These are phyloP conservation scores for Kodamaea kakaduensis DNA, from an alignment of 805 yeast species.

Conservation along the genomic window DNA sequence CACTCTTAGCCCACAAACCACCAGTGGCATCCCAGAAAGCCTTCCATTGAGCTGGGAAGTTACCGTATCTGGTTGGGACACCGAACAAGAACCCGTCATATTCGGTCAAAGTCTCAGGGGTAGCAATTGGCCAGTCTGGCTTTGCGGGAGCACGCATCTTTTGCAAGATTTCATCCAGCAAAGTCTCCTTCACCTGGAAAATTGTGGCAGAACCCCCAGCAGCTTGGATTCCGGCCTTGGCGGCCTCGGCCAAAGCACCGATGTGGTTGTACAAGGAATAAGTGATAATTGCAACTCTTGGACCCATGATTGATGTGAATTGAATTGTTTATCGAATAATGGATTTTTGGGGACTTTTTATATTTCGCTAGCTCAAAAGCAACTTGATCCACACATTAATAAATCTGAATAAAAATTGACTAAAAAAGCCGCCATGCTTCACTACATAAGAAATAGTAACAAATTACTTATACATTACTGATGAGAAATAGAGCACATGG, in stretches of 20 bases:
- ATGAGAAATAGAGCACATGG: too few relatives aligned
- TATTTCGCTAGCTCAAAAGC: too few relatives aligned
- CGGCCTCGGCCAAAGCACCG: constrained; percentile 60
- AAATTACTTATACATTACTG: too few relatives aligned
- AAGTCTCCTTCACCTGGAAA: constrained; percentile 73
- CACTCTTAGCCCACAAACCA: constrained; percentile 73
- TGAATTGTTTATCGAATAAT: too few relatives aligned
- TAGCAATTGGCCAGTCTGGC: constrained; percentile 54
- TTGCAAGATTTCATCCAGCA: constrained; percentile 53
- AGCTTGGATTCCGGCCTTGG: constrained; percentile 61
- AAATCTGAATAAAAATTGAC: too few relatives aligned
- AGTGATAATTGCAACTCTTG: constrained; percentile 38
- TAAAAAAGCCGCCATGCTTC: too few relatives aligned
- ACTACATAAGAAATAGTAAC: too few relatives aligned
- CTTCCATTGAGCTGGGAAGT: constrained; percentile 72
- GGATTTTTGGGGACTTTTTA: too few relatives aligned
- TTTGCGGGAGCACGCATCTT: constrained; percentile 58
- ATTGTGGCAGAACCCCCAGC: constrained; percentile 68
- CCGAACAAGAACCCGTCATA: constrained; percentile 86
- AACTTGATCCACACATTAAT: too few relatives aligned
- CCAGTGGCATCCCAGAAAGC: constrained; percentile 78
- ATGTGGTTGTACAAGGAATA: constrained; percentile 83
- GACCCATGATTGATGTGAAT: constrained; percentile 15
- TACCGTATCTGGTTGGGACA: constrained; percentile 82
- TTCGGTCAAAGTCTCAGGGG: constrained; percentile 50